Percentiles rank a stretch among this genome's conserved stretches.
phyloP scores from a whole-genome alignment of 306 rosid species.

The Fagus sylvatica region DNA sequence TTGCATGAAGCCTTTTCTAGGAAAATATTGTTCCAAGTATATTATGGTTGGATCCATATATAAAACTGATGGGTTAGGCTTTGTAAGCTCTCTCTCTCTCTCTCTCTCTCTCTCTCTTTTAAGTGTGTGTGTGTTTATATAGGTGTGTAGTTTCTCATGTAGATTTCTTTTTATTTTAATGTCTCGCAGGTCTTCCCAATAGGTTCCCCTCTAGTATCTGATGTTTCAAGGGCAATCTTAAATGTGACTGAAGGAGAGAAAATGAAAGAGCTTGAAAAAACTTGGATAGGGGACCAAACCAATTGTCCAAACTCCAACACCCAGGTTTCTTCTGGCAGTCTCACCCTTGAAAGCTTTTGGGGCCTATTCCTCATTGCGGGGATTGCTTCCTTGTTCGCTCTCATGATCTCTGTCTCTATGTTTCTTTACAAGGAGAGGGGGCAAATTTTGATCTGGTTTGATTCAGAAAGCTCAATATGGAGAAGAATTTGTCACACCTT shows the following conservation, averaged over 20 bases:
- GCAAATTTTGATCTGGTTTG: neutral
- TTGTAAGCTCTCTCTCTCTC: constrained; percentile 28
- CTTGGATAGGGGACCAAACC: constrained; percentile 33
- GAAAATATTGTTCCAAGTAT: constrained; percentile 40
- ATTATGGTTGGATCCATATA: constrained; percentile 27
- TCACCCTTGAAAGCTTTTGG: constrained; percentile 54
- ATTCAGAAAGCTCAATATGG: neutral
- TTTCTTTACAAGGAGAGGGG: neutral
- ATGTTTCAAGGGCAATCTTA: constrained; percentile 56
- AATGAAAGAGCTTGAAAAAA: constrained; percentile 40
- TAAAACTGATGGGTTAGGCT: constrained; percentile 45
- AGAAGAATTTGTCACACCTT: constrained; percentile 14
- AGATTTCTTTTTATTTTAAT: neutral
- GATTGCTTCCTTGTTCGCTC: constrained; percentile 32
- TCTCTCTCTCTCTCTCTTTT: no score
- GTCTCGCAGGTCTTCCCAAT: constrained; percentile 35
- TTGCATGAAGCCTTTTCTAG: constrained; percentile 25
- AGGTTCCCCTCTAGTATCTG: constrained; percentile 47
- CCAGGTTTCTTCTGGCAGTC: constrained; percentile 34
- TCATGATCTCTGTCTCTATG: constrained; percentile 1
- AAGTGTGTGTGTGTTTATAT: neutral
- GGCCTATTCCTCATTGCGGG: constrained; percentile 56
- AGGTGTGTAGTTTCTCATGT: neutral
- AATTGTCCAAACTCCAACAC: constrained; percentile 27
- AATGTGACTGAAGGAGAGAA: constrained; percentile 47